Evolutionary conservation across 345 rosid genomes (phyloP), one percentile per base, ranked within the genome.

Genomic region (Cochlearia excelsa): DNA sequence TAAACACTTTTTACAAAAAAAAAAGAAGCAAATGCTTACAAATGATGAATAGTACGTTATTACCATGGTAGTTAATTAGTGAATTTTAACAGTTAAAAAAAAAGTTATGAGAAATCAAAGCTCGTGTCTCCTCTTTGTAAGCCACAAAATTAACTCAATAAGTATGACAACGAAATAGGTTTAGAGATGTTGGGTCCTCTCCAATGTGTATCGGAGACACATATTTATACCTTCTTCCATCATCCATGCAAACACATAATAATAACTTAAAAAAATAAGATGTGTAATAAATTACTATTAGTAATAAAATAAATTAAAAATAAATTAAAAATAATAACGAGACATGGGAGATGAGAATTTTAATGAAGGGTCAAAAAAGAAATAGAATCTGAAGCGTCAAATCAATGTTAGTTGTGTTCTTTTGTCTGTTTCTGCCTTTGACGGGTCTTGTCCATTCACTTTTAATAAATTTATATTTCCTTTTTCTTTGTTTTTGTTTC

Each of bases 371-470:
- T 63, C 59, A 70, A 70, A 63, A 50, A 59, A 42, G 57, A 70
- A 70, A 75, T 75, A 90, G 95, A 90, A 90, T 87, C 97, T 82
- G 95, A 80, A 82, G 79, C 68, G 95, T 90, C 97, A 85, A 83
- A 87, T 87, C 97, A 77, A 16, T 78, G 79, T 59, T 68, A 74
- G 87, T 79, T 80, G 84, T 79, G 73, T 61, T 70, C 67, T 80
- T 81, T 84, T 75, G 74, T 52, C 69, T 57, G 35, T 63, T 70
- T 70, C 49, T 63, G 69, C 59, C 59, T 51, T 60, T 50, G 69
- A 66, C 65, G 82, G 70, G 82, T 73, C 82, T 64, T 70, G 71
- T 70, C 74, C 74, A 70, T 65, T 26, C 65, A 30, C 74, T 70
- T 70, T 63, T 63, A 56, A 16, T 16, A 16, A 16, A 16, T 16